Base-by-base conservation (phyloP, 1,139 yeast genomes). In the Yamadazyma membranifaciens region DNA sequence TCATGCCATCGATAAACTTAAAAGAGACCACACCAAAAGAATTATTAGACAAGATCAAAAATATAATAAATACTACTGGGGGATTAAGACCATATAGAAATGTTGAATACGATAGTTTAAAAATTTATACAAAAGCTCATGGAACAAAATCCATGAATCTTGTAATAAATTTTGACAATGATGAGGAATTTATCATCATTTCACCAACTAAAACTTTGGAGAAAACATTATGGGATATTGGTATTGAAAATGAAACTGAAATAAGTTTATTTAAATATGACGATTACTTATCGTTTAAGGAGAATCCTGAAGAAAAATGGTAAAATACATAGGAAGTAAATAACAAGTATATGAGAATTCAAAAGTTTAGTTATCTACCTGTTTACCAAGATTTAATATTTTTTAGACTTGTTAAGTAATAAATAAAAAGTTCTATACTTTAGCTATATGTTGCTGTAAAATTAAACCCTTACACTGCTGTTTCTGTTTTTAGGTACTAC, bases 291-390 rank as follows among this genome's bases (percentile, higher is more conserved):
- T 78, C 66, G 36, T 92, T 70, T 64, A 86, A 86, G 65, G 69
- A 72, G 35, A 83, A 89, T 51, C 98, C 98, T 0, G 89, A 81
- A 53, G 97, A 89, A 57, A 86, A 86, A 60, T 92, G 98, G 98
- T 83, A 63, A 28, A 3, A 10, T 20, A 20, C 24, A 20, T 20
- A 20, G 24, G 24, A 6, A 7, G 5, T 20, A 20, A 6, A 20
- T 20, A 20, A 20, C 7, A 20, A 20, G 24, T 20, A 20, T 20
- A 7, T 20, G 7, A 6, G 24, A 20, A 7, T 20, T 20, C n/a
- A n/a, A n/a, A n/a, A n/a, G n/a, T n/a, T n/a, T n/a, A n/a, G n/a
- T n/a, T n/a, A n/a, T n/a, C n/a, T n/a, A n/a, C n/a, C n/a, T n/a
- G n/a, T n/a, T n/a, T n/a, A n/a, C n/a, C n/a, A n/a, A n/a, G n/a